phyloP scores from a whole-genome alignment of 75 land plant genomes.

The Pinus albicaulis region DNA sequence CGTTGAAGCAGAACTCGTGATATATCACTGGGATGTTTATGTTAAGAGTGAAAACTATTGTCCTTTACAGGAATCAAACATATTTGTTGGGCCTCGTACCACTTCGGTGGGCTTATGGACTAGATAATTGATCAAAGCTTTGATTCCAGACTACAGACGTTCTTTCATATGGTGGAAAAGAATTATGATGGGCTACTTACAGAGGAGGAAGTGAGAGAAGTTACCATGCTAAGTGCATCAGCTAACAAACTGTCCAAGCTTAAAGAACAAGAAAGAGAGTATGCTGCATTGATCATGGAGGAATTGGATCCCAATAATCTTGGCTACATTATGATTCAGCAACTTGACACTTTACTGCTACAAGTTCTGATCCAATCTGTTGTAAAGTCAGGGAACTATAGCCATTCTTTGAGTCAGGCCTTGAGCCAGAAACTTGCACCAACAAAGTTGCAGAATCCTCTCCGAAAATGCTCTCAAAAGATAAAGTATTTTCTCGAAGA shows the following conservation, averaged over 20 bases:
- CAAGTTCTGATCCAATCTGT: constrained; percentile 49
- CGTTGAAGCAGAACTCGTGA: too few species aligned
- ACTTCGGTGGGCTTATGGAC: too few species aligned
- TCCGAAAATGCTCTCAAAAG: constrained; percentile 20
- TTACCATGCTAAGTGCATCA: constrained; percentile 60
- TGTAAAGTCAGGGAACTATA: constrained; percentile 16
- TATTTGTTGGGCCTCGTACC: too few species aligned
- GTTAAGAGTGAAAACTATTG: too few species aligned
- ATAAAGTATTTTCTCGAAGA: constrained; percentile 40
- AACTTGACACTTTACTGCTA: constrained; percentile 61
- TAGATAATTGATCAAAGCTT: too few species aligned
- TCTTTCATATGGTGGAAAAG: constrained; percentile 72
- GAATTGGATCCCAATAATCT: constrained; percentile 39
- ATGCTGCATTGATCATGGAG: constrained; percentile 64
- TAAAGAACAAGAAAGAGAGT: constrained; percentile 62
- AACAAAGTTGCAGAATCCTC: constrained; percentile 16
- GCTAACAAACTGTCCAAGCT: constrained; percentile 66
- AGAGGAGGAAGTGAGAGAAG: constrained; percentile 69
- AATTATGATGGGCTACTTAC: constrained; percentile 62
- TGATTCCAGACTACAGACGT: too few species aligned
- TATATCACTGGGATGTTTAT: too few species aligned
- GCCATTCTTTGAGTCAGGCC: constrained; percentile 50
- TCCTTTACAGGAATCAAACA: too few species aligned
- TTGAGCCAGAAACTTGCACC: constrained; percentile 49
- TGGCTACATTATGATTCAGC: constrained; percentile 49